These are phyloP conservation scores for Yamadazyma pseudoaaseri DNA, from an alignment of 1,139 yeast species.

Conservation along the genomic window DNA sequence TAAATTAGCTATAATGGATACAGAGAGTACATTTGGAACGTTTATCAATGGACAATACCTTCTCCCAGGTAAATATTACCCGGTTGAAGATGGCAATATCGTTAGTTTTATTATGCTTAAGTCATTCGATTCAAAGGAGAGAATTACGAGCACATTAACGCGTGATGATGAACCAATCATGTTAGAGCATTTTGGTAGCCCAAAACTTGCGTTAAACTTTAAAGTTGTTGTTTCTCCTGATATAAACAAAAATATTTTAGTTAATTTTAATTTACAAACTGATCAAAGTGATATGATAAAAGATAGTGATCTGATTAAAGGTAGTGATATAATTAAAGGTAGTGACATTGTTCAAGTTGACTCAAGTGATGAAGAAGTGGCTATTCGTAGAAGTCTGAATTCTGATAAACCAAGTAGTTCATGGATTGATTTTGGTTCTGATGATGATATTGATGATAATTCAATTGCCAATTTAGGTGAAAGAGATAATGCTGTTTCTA, in stretches of 20 bases:
- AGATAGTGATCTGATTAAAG: too few species aligned
- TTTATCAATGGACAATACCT: constrained; percentile 28
- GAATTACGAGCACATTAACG: constrained; percentile 5
- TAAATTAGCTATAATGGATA: constrained; percentile 28
- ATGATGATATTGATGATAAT: constrained; percentile 3
- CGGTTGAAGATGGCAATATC: constrained; percentile 22
- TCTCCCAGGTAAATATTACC: constrained; percentile 18
- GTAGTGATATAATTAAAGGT: not conserved
- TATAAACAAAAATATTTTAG: too few species aligned
- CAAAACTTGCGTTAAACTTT: constrained; percentile 1
- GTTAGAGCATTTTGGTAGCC: constrained; percentile 3
- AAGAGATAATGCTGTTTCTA: too few species aligned
- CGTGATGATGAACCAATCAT: constrained; percentile 6
- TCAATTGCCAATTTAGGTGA: not conserved
- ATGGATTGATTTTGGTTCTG: not conserved
- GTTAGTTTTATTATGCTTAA: constrained; percentile 33
- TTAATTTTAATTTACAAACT: too few species aligned
- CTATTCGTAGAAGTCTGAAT: not conserved
- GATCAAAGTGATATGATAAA: too few species aligned
- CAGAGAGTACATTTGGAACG: constrained; percentile 42
- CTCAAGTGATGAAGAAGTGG: constrained; percentile 2
- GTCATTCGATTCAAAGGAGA: constrained; percentile 24
- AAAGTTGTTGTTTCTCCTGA: too few species aligned
- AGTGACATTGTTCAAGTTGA: not conserved
- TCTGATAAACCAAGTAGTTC: too few species aligned